Conservation (phyloP, 2,329 filamentous ascomycete genomes). For the Dactylellina haptotyla region DNA sequence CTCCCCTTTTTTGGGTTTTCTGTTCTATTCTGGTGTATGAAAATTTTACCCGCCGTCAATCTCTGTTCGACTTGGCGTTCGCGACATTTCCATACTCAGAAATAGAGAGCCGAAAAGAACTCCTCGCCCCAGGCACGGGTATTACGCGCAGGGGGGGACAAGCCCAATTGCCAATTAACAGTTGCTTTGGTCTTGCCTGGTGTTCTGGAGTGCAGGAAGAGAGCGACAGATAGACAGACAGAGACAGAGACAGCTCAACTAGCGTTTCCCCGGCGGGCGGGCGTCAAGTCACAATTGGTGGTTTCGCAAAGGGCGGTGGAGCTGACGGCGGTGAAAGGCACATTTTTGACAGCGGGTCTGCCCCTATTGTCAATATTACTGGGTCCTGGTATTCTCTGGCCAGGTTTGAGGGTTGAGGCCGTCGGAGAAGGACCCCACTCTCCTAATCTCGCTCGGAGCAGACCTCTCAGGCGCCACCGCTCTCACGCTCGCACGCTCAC, state of each 20-base stretch:
- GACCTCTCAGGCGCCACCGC: no score
- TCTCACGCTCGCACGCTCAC: no score
- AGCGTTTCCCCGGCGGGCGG: no score
- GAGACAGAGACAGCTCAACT: no score
- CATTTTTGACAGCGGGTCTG: background rate
- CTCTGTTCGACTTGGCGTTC: slow-evolving; percentile 28
- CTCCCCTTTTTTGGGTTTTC: slow-evolving; percentile 1
- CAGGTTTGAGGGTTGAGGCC: no score
- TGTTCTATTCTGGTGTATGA: slow-evolving; percentile 3
- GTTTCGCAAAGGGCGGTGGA: slow-evolving; percentile 35
- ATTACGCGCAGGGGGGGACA: slow-evolving; percentile 52
- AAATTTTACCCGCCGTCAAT: slow-evolving; percentile 33
- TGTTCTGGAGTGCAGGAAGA: no score
- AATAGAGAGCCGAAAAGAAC: no score
- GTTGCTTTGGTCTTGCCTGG: background rate
- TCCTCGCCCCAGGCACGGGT: slow-evolving; percentile 27
- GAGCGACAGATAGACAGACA: no score
- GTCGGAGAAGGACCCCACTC: background rate
- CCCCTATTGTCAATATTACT: slow-evolving; percentile 9
- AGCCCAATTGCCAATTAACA: no score
- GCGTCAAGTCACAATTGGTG: background rate
- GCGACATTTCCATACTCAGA: slow-evolving; percentile 33
- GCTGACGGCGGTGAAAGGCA: slow-evolving; percentile 1
- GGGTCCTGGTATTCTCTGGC: background rate
- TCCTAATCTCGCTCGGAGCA: no score